These are phyloP conservation scores for Kwoniella europaea DNA, from an alignment of 768 basidiomycete species.

Conservation along the genomic window DNA sequence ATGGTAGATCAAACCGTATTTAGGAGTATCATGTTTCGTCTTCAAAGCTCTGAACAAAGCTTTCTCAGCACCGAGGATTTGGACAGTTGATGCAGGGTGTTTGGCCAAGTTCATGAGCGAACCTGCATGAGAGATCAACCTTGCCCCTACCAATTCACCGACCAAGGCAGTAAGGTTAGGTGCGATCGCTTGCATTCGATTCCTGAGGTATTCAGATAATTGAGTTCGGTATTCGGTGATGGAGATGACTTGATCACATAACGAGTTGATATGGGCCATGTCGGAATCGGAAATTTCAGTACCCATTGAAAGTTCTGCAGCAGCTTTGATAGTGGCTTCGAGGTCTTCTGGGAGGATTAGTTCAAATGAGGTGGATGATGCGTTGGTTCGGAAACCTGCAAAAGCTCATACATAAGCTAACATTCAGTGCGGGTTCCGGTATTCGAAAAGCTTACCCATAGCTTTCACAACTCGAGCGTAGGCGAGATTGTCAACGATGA, in stretches of 20 bases:
- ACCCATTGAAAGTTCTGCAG: slow-evolving; percentile 98
- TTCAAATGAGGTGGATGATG: slow-evolving; percentile 80
- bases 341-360: slow-evolving; percentile 94
- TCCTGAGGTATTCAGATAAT: slow-evolving; percentile 92
- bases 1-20: slow-evolving; percentile 99
- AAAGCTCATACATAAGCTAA: background rate
- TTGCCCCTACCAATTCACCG: slow-evolving; percentile 76
- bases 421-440: no score
- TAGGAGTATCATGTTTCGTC: slow-evolving; percentile 66
- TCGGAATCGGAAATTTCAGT: slow-evolving; percentile 98
- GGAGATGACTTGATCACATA: slow-evolving; percentile 97
- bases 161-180: slow-evolving; percentile 90
- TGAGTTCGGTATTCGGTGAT: slow-evolving; percentile 94
- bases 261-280: slow-evolving; percentile 92
- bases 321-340: slow-evolving; percentile 89
- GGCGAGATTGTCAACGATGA: slow-evolving; percentile 93
- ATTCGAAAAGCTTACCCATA: slow-evolving; percentile 88
- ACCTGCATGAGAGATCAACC: slow-evolving; percentile 68
- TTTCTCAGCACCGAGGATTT: slow-evolving; percentile 63
- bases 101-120: slow-evolving; percentile 62
- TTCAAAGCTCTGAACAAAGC: slow-evolving; percentile 63
- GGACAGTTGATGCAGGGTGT: slow-evolving; percentile 62
- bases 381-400: slow-evolving; percentile 92
- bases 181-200: slow-evolving; percentile 97
- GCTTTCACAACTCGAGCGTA: slow-evolving; percentile 90